Evolutionary conservation across 805 yeast species (phyloP), one percentile per base, ranked within the genome.

Genomic region (Ogataea wickerhamii): DNA sequence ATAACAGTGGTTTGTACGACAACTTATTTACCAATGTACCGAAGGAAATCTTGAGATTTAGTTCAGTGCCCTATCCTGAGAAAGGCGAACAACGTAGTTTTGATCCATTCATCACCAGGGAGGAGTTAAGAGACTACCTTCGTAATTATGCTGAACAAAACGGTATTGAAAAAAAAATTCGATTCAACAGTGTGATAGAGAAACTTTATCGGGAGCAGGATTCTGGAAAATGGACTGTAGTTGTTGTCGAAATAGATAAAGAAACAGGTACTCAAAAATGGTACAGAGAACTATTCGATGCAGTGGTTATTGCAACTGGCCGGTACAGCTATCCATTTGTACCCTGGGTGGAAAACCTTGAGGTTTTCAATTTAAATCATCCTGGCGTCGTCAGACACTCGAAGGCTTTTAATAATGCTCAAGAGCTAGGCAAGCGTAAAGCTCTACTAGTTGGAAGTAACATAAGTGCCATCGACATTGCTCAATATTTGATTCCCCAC

Each of bases 11-110:
- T 1, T 74, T 82, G 53, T 85, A 86, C 55, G 73, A 77, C 34
- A 58, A 65, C 28, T 61, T 85, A 41, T 88, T 80, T 55, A 82
- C 94, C 6, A 85, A 85, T 53, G 74, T 84, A 16, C 76, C 79
- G 22, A 66, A 69, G 30, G 66, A 66, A 23, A 55, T 84, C 30
- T 85, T 87, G 95, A 79, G 76, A 37, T 86, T 71, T 51, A 69
- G 70, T 64, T 40, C 32, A 71, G 67, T 34, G 58, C 60, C 20
- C 76, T 77, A 14, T 80, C 76, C 48, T 68, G 55, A 2, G 59
- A 60, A 49, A 49, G 30, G 22, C 21, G 8, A 32, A 28, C n/a
- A 41, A 32, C 22, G 43, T 36, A 10, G 28, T 27, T 13, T 28
- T 8, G 53, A 67, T 3, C 74, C 76, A 2, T 49, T 67, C 10